phyloP scores from a whole-genome alignment of 495 filamentous ascomycete genomes.

The Penicillium robsamsonii region DNA sequence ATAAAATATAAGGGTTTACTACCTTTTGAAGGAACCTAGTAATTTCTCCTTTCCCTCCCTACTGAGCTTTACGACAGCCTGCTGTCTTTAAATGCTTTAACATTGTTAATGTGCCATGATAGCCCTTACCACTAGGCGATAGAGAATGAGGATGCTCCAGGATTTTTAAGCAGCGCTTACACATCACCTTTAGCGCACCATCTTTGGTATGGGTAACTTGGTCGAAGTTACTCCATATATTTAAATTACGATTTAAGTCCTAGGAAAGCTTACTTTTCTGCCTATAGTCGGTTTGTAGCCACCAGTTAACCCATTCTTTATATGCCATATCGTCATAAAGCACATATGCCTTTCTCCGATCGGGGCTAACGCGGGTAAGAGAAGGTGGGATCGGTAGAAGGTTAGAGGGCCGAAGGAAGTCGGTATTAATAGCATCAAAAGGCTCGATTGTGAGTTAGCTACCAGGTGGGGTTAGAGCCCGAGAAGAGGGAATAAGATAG shows the following conservation, averaged over 20 bases:
- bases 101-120: conserved; percentile 15
- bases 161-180: conserved; percentile 3
- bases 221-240: conserved; percentile 8
- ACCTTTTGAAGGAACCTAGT: conserved; percentile 4
- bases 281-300: conserved; percentile 6
- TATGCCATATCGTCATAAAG: conserved; percentile 10
- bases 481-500: neutral
- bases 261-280: conserved; percentile 8
- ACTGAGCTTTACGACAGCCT: conserved; percentile 24
- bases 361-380: neutral
- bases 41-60: conserved; percentile 30
- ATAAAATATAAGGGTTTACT: neutral
- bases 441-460: neutral
- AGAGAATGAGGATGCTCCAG: conserved; percentile 9
- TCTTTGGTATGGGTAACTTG: conserved; percentile 5
- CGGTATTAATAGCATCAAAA: neutral
- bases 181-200: conserved; percentile 13
- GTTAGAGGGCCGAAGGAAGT: neutral
- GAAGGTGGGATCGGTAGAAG: neutral
- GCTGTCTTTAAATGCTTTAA: conserved; percentile 7
- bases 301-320: conserved; percentile 8
- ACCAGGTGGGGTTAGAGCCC: neutral
- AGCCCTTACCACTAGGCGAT: neutral
- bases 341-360: neutral
- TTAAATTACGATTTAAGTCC: conserved; percentile 2